These are phyloP conservation scores for Aschersonia sp. DNA, from an alignment of 2,329 filamentous ascomycete species.

Conservation along the genomic window DNA sequence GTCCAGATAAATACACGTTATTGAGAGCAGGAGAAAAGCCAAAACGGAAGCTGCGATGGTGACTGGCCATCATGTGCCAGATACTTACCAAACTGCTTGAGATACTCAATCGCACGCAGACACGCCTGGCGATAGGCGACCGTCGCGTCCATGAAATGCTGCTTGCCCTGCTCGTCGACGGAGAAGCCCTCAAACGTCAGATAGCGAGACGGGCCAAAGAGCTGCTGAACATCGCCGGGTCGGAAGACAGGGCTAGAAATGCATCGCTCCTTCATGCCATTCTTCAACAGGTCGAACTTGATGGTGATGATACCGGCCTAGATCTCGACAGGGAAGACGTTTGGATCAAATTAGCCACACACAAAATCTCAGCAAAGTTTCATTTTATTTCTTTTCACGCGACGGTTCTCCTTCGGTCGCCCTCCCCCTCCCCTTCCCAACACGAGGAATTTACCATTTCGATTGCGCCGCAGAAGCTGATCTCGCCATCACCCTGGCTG, in stretches of 20 bases:
- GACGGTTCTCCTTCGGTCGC: neutral
- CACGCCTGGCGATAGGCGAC: constrained; percentile 76
- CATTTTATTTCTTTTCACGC: neutral
- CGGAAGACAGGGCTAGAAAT: constrained; percentile 78
- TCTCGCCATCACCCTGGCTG: constrained; percentile 72
- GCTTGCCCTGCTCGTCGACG: constrained; percentile 76
- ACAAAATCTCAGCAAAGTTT: neutral
- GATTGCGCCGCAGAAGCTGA: constrained; percentile 78
- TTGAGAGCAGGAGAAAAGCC: neutral
- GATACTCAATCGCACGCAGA: constrained; percentile 32
- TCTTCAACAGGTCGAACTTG: constrained; percentile 78
- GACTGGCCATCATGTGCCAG: too few relatives aligned
- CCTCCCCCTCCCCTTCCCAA: too few relatives aligned
- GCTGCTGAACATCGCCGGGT: constrained; percentile 75
- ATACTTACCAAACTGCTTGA: constrained; percentile 17
- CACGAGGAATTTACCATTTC: constrained; percentile 45
- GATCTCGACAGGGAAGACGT: neutral
- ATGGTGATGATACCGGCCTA: constrained; percentile 70
- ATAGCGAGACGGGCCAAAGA: constrained; percentile 62
- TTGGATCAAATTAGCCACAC: neutral
- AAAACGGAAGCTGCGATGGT: neutral
- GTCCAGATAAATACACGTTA: too few relatives aligned
- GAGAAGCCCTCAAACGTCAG: constrained; percentile 55
- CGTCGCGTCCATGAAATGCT: constrained; percentile 77
- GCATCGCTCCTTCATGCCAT: constrained; percentile 56